phyloP scores from a whole-genome alignment of 2,329 filamentous ascomycete genomes.

The Phaeosphaeriaceae sp. region DNA sequence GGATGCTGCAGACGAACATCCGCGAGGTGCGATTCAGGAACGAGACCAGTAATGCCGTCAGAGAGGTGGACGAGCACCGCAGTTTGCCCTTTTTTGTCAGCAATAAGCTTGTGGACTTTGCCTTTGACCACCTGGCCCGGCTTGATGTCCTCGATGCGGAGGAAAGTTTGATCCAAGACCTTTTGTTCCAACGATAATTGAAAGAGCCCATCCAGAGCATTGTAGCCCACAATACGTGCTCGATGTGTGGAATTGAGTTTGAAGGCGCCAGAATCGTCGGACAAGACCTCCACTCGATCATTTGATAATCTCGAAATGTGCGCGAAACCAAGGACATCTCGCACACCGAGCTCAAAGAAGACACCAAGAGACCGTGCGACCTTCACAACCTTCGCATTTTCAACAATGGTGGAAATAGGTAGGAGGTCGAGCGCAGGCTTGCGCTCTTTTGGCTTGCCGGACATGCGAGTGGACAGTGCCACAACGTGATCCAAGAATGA shows the following conservation, averaged over 20 bases:
- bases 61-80: conserved; percentile 84
- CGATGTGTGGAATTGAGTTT: conserved; percentile 79
- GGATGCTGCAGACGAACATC: conserved; percentile 89
- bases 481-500: conserved; percentile 87
- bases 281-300: conserved; percentile 83
- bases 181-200: conserved; percentile 83
- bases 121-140: conserved; percentile 82
- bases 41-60: conserved; percentile 87
- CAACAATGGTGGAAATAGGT: conserved; percentile 76
- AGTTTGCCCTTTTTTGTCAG: conserved; percentile 78
- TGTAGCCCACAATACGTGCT: conserved; percentile 85
- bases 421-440: conserved; percentile 66
- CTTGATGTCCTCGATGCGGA: conserved; percentile 89
- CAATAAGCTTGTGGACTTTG: conserved; percentile 82
- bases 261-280: conserved; percentile 77
- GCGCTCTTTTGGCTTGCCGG: conserved; percentile 48
- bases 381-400: conserved; percentile 78
- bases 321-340: conserved; percentile 80
- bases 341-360: conserved; percentile 74
- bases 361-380: conserved; percentile 83
- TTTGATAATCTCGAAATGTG: conserved; percentile 95
- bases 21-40: conserved; percentile 85
- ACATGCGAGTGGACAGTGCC: conserved; percentile 60
- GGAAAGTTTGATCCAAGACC: conserved; percentile 84
- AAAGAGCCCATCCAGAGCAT: conserved; percentile 83